Conservation (phyloP, 768 basidiomycete genomes). For the Leucosporidium creatinivorum region DNA sequence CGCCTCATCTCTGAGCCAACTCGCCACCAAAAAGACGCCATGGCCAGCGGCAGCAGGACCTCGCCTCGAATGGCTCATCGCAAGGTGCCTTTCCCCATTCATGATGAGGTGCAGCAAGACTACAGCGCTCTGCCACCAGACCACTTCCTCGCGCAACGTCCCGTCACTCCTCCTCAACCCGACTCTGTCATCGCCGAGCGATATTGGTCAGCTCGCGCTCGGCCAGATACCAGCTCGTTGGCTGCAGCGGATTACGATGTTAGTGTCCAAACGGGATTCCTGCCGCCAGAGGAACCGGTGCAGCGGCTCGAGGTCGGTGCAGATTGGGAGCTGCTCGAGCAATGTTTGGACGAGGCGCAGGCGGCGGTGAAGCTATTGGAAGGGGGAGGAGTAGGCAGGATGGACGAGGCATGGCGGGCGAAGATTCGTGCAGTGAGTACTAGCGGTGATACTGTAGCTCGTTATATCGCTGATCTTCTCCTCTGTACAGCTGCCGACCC, state of each 20-base stretch:
- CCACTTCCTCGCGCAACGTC: constrained; percentile 36
- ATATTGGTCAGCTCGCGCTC: constrained; percentile 8
- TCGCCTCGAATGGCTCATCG: too few relatives aligned
- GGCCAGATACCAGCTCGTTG: constrained; percentile 55
- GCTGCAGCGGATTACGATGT: constrained; percentile 87
- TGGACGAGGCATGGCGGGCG: constrained; percentile 62
- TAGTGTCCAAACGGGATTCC: constrained; percentile 81
- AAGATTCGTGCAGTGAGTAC: constrained; percentile 57
- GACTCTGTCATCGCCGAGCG: constrained; percentile 3
- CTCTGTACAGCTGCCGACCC: constrained; percentile 23
- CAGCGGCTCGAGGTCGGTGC: constrained; percentile 53
- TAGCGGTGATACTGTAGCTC: not conserved
- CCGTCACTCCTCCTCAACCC: constrained; percentile 16
- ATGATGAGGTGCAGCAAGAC: too few relatives aligned
- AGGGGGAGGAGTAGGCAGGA: constrained; percentile 49
- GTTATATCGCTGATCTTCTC: not conserved
- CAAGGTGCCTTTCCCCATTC: too few relatives aligned
- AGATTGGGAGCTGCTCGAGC: constrained; percentile 18
- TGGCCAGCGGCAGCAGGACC: too few relatives aligned
- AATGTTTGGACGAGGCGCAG: constrained; percentile 44
- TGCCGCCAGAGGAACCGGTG: constrained; percentile 76
- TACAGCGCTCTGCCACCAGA: constrained; percentile 26
- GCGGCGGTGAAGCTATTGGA: constrained; percentile 55
- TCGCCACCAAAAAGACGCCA: too few relatives aligned
- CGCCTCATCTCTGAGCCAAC: too few relatives aligned